A percentile compares a stretch with the other conserved stretches of the same genome.
phyloP scores from a whole-genome alignment of 1,284 basidiomycete species.

The Ceratobasidium sp. region DNA sequence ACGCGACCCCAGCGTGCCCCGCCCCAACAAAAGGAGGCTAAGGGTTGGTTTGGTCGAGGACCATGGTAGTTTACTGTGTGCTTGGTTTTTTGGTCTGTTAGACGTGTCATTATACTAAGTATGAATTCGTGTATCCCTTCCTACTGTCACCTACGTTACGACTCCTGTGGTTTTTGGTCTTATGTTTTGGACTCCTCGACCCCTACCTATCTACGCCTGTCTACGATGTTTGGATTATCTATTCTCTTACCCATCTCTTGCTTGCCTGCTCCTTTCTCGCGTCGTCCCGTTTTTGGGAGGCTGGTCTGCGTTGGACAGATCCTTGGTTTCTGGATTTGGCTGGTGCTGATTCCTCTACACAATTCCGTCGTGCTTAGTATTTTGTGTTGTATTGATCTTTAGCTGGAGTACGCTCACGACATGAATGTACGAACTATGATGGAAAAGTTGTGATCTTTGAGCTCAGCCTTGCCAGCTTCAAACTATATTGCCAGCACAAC shows the following conservation, averaged over 20 bases:
- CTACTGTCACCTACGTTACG: conserved; percentile 27
- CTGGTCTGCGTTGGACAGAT: conserved; percentile 31
- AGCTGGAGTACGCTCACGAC: background rate
- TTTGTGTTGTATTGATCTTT: conserved; percentile 36
- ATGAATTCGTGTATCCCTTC: conserved; percentile 42
- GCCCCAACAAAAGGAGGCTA: conserved; percentile 37
- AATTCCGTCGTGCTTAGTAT: conserved; percentile 21
- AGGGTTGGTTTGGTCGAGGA: conserved; percentile 40
- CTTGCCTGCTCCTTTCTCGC: conserved; percentile 20
- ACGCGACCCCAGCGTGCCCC: conserved; percentile 31
- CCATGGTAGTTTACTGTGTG: conserved; percentile 30
- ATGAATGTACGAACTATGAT: conserved; percentile 34
- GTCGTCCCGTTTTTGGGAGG: conserved; percentile 6
- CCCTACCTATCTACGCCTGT: conserved; percentile 16
- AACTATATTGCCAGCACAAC: background rate
- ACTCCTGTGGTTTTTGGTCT: conserved; percentile 32
- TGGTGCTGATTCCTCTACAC: conserved; percentile 19
- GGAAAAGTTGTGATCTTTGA: background rate
- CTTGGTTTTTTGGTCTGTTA: conserved; percentile 31
- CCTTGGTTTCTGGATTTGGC: conserved; percentile 29
- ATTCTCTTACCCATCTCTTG: conserved; percentile 10
- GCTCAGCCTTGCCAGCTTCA: background rate
- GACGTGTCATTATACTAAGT: conserved; percentile 38
- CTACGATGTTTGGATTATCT: conserved; percentile 40
- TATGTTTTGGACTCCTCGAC: conserved; percentile 25